Evolutionary conservation across 1,284 basidiomycete species (phyloP).

Genomic region (Thecaphora frezii): DNA sequence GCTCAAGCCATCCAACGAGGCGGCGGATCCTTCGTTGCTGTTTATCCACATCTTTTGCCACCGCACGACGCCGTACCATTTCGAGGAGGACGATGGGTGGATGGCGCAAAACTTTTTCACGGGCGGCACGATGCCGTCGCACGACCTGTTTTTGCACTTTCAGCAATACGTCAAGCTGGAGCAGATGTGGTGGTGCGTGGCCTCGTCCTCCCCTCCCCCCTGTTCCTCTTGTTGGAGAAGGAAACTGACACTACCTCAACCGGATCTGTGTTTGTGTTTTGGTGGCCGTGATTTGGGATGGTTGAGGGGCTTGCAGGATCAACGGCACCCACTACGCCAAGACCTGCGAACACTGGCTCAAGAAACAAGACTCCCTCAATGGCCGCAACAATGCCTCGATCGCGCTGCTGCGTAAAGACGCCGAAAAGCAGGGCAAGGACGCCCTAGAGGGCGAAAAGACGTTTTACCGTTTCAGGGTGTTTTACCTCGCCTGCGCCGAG

Average conservation of each 20-base stretch:
- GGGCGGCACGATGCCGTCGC: slow-evolving; percentile 62
- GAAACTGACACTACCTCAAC: too few relatives aligned
- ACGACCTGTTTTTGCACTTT: slow-evolving; percentile 72
- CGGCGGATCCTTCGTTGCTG: slow-evolving; percentile 61
- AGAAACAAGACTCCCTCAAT: slow-evolving; percentile 67
- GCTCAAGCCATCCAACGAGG: slow-evolving; percentile 63
- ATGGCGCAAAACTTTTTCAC: slow-evolving; percentile 72
- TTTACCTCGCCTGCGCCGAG: slow-evolving; percentile 75
- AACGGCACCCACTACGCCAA: slow-evolving; percentile 70
- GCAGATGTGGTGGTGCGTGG: slow-evolving; percentile 57
- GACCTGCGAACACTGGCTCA: slow-evolving; percentile 73
- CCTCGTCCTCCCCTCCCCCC: too few relatives aligned
- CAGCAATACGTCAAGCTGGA: slow-evolving; percentile 70
- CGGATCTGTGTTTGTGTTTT: too few relatives aligned
- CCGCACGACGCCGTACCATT: slow-evolving; percentile 67
- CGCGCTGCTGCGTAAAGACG: slow-evolving; percentile 26
- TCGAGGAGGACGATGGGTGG: slow-evolving; percentile 75
- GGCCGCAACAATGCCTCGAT: slow-evolving; percentile 60
- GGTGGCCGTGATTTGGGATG: too few relatives aligned
- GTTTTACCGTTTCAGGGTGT: slow-evolving; percentile 72
- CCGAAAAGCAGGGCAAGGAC: slow-evolving; percentile 41
- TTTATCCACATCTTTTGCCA: slow-evolving; percentile 80
- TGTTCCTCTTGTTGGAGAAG: too few relatives aligned
- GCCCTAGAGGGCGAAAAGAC: slow-evolving; percentile 67
- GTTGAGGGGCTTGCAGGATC: too few relatives aligned